These are phyloP conservation scores for Patellifolia procumbens DNA, from an alignment of 179 eudicot species.

Conservation along the genomic window DNA sequence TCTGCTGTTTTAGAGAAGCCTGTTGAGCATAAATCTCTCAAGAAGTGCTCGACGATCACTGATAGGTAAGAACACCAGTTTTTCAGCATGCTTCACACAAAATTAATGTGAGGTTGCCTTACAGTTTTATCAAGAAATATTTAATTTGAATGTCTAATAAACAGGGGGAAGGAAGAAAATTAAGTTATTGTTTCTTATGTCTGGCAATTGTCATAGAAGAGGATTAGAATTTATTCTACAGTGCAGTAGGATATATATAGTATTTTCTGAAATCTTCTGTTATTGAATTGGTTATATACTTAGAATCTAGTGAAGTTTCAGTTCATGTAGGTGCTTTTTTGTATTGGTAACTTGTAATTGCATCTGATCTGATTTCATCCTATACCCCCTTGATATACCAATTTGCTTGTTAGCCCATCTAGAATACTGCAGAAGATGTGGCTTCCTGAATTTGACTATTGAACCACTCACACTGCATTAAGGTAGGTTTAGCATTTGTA, in stretches of 20 bases:
- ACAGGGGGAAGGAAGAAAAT: slow-evolving; percentile 14
- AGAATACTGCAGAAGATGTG: not conserved
- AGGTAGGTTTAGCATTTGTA: not conserved
- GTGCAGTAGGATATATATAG: slow-evolving; percentile 17
- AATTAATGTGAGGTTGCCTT: slow-evolving; percentile 16
- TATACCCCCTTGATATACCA: not conserved
- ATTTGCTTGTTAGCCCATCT: not conserved
- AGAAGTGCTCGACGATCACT: slow-evolving; percentile 2
- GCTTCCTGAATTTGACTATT: not conserved
- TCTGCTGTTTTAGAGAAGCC: slow-evolving; percentile 96
- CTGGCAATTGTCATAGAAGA: slow-evolving; percentile 16
- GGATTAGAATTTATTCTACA: slow-evolving; percentile 13
- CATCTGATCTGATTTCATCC: not conserved
- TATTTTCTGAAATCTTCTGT: not conserved
- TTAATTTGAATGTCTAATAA: slow-evolving; percentile 28
- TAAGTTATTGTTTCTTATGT: slow-evolving; percentile 5
- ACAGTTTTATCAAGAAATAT: slow-evolving; percentile 14
- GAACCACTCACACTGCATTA: not conserved
- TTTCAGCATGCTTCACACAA: slow-evolving; percentile 23
- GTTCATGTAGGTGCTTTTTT: slow-evolving; percentile 13
- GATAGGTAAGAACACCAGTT: slow-evolving; percentile 23
- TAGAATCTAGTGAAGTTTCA: slow-evolving; percentile 22
- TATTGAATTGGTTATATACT: not conserved
- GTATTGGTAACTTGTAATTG: slow-evolving; percentile 2
- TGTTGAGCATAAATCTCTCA: slow-evolving; percentile 49